A percentile compares a stretch with the other conserved stretches of the same genome.
phyloP scores from a whole-genome alignment of 2,329 filamentous ascomycete genomes.

The Colletotrichum siamense region DNA sequence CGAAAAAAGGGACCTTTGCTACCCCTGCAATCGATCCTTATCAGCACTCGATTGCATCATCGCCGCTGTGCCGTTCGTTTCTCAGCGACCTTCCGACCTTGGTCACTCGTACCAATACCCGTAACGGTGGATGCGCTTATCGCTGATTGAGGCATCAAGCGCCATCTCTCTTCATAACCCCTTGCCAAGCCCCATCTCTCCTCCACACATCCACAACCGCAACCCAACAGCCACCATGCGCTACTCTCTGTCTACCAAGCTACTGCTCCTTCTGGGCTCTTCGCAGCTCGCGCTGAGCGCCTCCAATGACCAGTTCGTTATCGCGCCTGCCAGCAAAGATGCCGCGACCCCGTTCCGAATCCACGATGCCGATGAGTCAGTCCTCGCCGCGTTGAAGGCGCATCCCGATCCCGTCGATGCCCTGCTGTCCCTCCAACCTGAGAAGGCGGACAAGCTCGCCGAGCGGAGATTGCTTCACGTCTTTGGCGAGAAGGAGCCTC shows the following conservation, averaged over 20 bases:
- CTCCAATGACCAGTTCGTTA: neutral
- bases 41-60: neutral
- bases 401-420: slow-evolving; percentile 35
- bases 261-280: slow-evolving; percentile 13
- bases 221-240: neutral
- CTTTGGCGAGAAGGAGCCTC: slow-evolving; percentile 63
- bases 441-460: slow-evolving; percentile 28
- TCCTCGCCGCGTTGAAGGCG: slow-evolving; percentile 28
- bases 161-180: neutral
- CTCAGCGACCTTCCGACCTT: neutral
- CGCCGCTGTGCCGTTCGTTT: neutral
- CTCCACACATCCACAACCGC: neutral
- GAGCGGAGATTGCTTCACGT: slow-evolving; percentile 68
- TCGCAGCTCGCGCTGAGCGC: slow-evolving; percentile 1
- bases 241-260: slow-evolving; percentile 3
- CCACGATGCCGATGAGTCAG: slow-evolving; percentile 24
- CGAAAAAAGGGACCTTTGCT: neutral
- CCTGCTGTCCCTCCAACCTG: slow-evolving; percentile 29
- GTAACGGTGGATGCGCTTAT: neutral
- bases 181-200: neutral
- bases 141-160: neutral
- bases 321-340: neutral
- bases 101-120: neutral
- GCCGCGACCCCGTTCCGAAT: neutral
- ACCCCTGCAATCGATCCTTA: slow-evolving; percentile 1